Base-by-base conservation (phyloP, 2,329 filamentous ascomycete species). In the Xylariaceae sp. region DNA sequence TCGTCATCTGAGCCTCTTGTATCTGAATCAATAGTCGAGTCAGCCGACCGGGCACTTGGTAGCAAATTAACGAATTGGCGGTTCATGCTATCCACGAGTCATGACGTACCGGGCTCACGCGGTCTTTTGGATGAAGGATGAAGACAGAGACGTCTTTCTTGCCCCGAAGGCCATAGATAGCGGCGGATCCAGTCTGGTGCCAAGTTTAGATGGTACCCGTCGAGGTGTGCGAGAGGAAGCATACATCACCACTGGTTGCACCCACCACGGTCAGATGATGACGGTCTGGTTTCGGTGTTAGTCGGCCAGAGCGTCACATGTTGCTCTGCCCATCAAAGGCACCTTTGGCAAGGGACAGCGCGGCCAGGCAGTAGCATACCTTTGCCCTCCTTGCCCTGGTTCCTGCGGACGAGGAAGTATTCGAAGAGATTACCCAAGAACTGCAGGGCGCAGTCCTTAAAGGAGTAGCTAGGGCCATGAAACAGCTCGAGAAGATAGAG, bases 91-190 rank as follows among this genome's bases (percentile, higher is more conserved):
- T 28, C 22, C 22, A 28, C 13, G 91, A 7, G 31, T 14, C 16
- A 16, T 5, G 22, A 53, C 56, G 50, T 56, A 58, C 56, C 1
- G 58, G 89, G 68, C 87, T 91, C 57, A 97, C 88, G 60, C 90
- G 88, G 56, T 91, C 93, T 71, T 94, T 89, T 22, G 94, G 94
- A 71, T 93, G 88, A 64, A 97, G 81, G 68, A 99, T 97, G 75
- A 96, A 94, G 48, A 97, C 89, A 0, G 90, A 95, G 14, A 97
- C 89, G 78, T 99, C 94, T 74, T 96, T 92, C 83, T 97, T 97
- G 49, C 92, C 91, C 46, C 92, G 79, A 49, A 99, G 79, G 50
- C 94, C 94, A 67, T 97, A 97, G 63, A 99, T 97, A 60, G 94
- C 94, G 11, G 93, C 93, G 28, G 90, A 96, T 19, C 93, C 93